A percentile compares a stretch with the other conserved stretches of the same genome.
These are phyloP conservation scores for Arachis hypogaea DNA, from an alignment of 306 rosid species.

Conservation along the genomic window DNA sequence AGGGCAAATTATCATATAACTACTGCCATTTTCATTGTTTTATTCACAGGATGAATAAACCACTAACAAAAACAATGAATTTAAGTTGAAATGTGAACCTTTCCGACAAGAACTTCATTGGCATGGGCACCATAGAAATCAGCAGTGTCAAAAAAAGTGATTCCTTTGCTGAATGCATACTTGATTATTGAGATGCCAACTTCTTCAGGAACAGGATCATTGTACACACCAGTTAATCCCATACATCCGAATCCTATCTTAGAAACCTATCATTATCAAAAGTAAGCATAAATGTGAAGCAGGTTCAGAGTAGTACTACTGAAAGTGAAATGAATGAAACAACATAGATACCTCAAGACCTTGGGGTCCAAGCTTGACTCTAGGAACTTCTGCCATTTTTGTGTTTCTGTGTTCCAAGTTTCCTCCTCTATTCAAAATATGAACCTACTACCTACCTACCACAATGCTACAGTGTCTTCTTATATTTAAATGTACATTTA, in stretches of 20 bases:
- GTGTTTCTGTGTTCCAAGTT: neutral
- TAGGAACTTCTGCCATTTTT: conserved; percentile 45
- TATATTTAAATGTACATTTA: neutral
- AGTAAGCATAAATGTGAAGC: neutral
- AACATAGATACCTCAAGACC: conserved; percentile 32
- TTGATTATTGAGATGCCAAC: conserved; percentile 63
- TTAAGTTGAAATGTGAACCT: conserved; percentile 39
- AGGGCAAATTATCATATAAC: neutral
- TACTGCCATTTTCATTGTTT: neutral
- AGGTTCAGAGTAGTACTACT: neutral
- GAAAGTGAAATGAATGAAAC: neutral
- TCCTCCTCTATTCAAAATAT: neutral
- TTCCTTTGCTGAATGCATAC: conserved; percentile 64
- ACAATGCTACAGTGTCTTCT: neutral
- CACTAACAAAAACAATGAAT: neutral
- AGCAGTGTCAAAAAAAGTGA: conserved; percentile 83
- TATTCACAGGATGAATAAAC: too few relatives aligned
- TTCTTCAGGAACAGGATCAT: conserved; percentile 61
- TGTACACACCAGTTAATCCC: conserved; percentile 66
- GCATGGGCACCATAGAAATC: conserved; percentile 60
- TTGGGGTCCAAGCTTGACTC: conserved; percentile 41
- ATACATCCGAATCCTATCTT: conserved; percentile 81
- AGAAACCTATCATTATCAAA: conserved; percentile 56
- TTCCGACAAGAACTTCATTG: conserved; percentile 76
- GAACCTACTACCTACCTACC: neutral